Base-by-base conservation (phyloP, 2,329 filamentous ascomycete species). In the Amylocarpus encephaloides region DNA sequence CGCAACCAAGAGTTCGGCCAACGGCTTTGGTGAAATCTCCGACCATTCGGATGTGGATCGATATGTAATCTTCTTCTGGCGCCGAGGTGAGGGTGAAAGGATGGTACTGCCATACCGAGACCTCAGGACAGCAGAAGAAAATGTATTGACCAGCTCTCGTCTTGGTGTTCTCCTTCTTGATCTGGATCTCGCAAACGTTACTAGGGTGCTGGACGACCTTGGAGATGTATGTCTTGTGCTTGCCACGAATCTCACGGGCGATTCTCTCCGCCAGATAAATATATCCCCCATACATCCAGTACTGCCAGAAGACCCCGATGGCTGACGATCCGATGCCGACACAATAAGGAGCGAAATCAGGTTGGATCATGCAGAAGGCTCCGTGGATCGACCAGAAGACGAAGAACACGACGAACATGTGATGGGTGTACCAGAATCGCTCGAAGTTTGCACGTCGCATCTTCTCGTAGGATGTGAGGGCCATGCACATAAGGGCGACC, bases 361-460 rank as follows among this genome's bases (percentile, higher is more conserved):
- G 83, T 68, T 88, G 87, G 63, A 92, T 92, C 88, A 93, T 92
- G 70, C 88, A 92, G 72, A 90, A 93, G 22, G 86, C 85, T 51
- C 88, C 88, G 69, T 94, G 88, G 62, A 92, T 79, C n/a, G 87
- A 83, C 87, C 88, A 93, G 75, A 93, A 91, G 60, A 92, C 75
- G 73, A 93, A 93, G 77, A 93, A 93, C 57, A 92, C 64, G 68
- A 92, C 80, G 67, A 93, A 93, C 67, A 93, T 79, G 71, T 93
- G 88, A 70, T 94, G 88, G 1, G 85, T 88, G 68, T 90, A 91
- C 88, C 88, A 94, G 75, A 93, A 94, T 22, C 87, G 85, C 68
- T 92, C 88, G 67, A 88, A 92, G 71, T 93, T 91, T 54, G 85
- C 84, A 48, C 87, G 81, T 45, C 87, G 79, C 9, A 82, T 80